Percentiles rank a stretch among this genome's conserved stretches.
Conservation (phyloP, 441 rosid species). For the Mallotus repandus region DNA sequence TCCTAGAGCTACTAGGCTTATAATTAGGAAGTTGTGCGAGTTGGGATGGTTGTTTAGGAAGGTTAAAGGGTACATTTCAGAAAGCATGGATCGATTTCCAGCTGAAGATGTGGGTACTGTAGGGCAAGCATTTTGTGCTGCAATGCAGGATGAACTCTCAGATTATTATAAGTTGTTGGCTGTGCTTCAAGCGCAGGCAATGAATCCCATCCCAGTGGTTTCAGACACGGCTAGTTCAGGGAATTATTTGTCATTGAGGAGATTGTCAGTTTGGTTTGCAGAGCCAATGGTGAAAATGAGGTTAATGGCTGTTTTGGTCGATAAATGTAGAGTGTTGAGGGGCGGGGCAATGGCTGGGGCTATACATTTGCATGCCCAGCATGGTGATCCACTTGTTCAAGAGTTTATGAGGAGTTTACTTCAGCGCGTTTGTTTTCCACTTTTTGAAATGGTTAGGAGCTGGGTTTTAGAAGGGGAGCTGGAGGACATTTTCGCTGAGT, state of each 20-base stretch:
- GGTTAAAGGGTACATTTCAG: slow-evolving; percentile 66
- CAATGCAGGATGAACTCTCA: slow-evolving; percentile 83
- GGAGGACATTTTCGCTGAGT: slow-evolving; percentile 85
- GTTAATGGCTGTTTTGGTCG: slow-evolving; percentile 94
- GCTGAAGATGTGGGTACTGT: slow-evolving; percentile 86
- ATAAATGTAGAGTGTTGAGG: slow-evolving; percentile 77
- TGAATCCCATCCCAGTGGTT: slow-evolving; percentile 84
- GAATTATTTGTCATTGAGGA: slow-evolving; percentile 80
- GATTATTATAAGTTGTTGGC: slow-evolving; percentile 83
- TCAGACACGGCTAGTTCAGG: slow-evolving; percentile 60
- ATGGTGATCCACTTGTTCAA: slow-evolving; percentile 85
- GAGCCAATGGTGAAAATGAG: slow-evolving; percentile 96
- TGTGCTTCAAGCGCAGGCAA: slow-evolving; percentile 80
- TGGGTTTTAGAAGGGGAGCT: slow-evolving; percentile 98
- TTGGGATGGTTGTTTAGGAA: slow-evolving; percentile 93
- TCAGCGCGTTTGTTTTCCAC: slow-evolving; percentile 78
- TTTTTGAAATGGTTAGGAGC: slow-evolving; percentile 95
- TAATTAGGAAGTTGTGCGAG: slow-evolving; percentile 85
- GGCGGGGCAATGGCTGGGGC: slow-evolving; percentile 99
- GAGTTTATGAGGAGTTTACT: slow-evolving; percentile 81
- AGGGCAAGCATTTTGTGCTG: slow-evolving; percentile 93
- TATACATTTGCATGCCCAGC: slow-evolving; percentile 93
- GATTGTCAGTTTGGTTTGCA: slow-evolving; percentile 86
- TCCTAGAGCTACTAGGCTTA: slow-evolving; percentile 60
- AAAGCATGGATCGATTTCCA: slow-evolving; percentile 74